Base-by-base conservation (phyloP, 768 basidiomycete species). In the Termitomyces sp. region DNA sequence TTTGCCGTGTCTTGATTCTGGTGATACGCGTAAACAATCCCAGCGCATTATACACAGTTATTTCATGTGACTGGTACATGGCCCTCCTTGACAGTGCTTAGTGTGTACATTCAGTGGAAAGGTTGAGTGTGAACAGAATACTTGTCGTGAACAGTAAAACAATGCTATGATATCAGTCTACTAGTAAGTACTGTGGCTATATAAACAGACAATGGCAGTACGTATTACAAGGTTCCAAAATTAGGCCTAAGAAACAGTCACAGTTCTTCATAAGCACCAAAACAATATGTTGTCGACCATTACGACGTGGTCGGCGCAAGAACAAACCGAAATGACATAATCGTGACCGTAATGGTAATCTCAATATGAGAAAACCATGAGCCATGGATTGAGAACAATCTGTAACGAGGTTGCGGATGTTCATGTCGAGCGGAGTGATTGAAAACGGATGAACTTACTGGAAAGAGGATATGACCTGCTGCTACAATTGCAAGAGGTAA, bases 351-450 rank as follows among this genome's bases (percentile, higher is more conserved):
- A 24, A 22, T 10, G 22, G 30, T 24, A 30, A 21, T 35, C 41
- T 74, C 64, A 81, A 56, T 77, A 80, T 3, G 84, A 85, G 70
- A 92, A 93, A 44, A 91, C 88, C 87, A 91, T 90, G 52, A 93
- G 71, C 87, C 87, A 90, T 0, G 90, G 93, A 62, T 94, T 94
- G 41, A 94, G 79, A 19, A 92, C 83, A 53, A 95, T 87, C 78
- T 88, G 58, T 38, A 5, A 5, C 3, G 5, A 19, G 44, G 57
- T 38, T 21, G 5, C 3, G 2, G 28, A 53, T 35, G 0, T 34
- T 42, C 30, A 43, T 15, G 12, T 10, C 15, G 9, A 11, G 22
- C 9, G 22, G 8, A 44, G 24, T 15, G 32, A 21, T 28, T 24
- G 10, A n/a, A 9, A 5, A 45, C 3, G 11, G 7, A 17, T 14